Base-by-base conservation (phyloP, 2,329 filamentous ascomycete species). In the Hypoxylon rubiginosum region DNA sequence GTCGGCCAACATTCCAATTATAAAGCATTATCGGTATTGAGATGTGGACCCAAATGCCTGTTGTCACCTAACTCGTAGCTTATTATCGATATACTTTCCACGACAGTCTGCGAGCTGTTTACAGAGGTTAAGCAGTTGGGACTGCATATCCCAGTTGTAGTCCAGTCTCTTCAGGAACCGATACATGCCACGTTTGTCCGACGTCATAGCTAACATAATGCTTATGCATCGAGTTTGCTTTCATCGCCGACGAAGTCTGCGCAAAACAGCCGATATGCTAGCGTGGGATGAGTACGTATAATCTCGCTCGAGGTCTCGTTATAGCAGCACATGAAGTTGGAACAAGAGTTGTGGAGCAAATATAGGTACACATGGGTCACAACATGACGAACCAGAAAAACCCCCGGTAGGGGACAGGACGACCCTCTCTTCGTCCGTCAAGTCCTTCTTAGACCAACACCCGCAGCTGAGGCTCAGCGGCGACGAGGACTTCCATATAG, bases 391-490 rank as follows among this genome's bases (percentile, higher is more conserved):
- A 51, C 13, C 13, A 46, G 15, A 50, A 50, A n/a, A 64, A 59
- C 9, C 61, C 62, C 10, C 56, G n/a, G 48, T 10, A 13, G 56
- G 56, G 2, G 54, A 50, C 11, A 56, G 56, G 41, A 53, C 57
- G 24, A 61, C 48, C 4, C 62, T 65, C 52, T 34, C 24, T 1
- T 11, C 52, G 3, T 61, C 57, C 3, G 28, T 70, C 30, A 63
- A 68, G 41, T 28, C 43, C 5, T 68, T 66, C 19, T 51, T 64
- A 15, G 45, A 53, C 11, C 45, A 62, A n/a, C 34, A 56, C 17
- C 32, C 50, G 7, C 45, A 66, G 32, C 57, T 67, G 28, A 63
- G 58, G 13, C 45, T 64, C 8, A 53, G 58, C 58, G 62, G 56
- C 6, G n/a, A 63, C 15, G 48, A 61, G 8, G 59, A 62, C 54